Conservation (phyloP, 129 eudicot species). For the Mikania micrantha region DNA sequence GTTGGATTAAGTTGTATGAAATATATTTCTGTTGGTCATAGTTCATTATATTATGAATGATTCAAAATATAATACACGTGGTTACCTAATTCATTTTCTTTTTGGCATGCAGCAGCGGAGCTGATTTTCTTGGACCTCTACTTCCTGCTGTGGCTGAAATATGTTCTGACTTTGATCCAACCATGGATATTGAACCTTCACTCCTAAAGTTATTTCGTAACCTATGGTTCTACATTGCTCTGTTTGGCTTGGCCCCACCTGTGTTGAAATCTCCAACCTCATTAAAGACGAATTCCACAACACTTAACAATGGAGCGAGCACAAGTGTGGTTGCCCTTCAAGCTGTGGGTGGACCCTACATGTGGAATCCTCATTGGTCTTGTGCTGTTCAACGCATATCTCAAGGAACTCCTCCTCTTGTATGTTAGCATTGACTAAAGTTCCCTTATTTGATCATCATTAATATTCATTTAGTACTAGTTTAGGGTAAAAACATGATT, state of each 20-base stretch:
- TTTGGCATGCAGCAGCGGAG: slow-evolving; percentile 75
- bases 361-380: slow-evolving; percentile 93
- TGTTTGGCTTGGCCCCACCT: slow-evolving; percentile 97
- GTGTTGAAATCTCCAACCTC: slow-evolving; percentile 47
- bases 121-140: slow-evolving; percentile 98
- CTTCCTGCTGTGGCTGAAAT: slow-evolving; percentile 99
- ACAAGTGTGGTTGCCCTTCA: slow-evolving; percentile 66
- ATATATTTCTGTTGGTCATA: slow-evolving; percentile 3
- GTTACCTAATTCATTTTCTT: slow-evolving; percentile 14
- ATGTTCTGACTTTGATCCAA: slow-evolving; percentile 94
- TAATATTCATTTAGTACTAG: slow-evolving; percentile 4
- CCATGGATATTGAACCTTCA: slow-evolving; percentile 78
- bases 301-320: slow-evolving; percentile 75
- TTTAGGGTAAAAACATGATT: slow-evolving; percentile 11
- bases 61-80: not conserved
- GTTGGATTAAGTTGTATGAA: slow-evolving; percentile 3
- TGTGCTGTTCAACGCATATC: slow-evolving; percentile 94
- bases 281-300: slow-evolving; percentile 61
- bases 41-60: not conserved
- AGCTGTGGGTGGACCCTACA: slow-evolving; percentile 96
- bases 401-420: slow-evolving; percentile 99
- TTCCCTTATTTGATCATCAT: not conserved
- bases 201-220: slow-evolving; percentile 90
- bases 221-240: slow-evolving; percentile 97
- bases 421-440: slow-evolving; percentile 38